Evolutionary conservation across 495 filamentous ascomycete species (phyloP), one percentile per base, ranked within the genome.

Genomic region (Annulohypoxylon nitens): DNA sequence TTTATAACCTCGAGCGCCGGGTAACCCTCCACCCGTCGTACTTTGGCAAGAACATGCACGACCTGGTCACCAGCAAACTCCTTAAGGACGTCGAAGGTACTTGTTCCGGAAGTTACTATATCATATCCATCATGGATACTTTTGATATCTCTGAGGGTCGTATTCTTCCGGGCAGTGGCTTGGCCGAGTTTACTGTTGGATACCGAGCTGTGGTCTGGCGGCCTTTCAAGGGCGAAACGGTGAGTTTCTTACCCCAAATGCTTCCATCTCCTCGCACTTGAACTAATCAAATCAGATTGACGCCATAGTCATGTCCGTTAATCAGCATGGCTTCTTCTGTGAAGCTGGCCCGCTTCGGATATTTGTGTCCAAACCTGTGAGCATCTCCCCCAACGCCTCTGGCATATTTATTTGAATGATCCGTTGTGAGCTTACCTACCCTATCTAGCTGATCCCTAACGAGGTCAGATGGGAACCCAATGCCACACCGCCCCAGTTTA

Each of bases 171-270:
- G 92, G 93, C 3, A 94, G 89, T 67, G 96, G 93, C 14, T 84
- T 94, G 57, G 96, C 97, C 20, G 93, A 98, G 79, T 99, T 97
- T 81, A 97, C 92, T 0, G 93, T 98, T 48, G 90, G 91, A 72
- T 99, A 97, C 78, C 92, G 94, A 58, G 96, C 96, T 39, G 93
- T 99, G 47, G 95, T 99, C 53, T 99, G 95, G 94, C 88, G 93
- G 75, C 96, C 96, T 9, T 99, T 98, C 86, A 93, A 93, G 77
- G 94, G 94, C 67, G 96, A 99, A 85, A 95, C 94, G 69, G 96
- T 97, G 87, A 78, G 92, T 84, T 64, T 14, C 45, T 54, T 10
- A 54, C 36, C 34, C 45, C 9, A 68, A 14, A 23, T 39, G 58
- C 18, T 20, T 20, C n/a, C n/a, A 18, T 9, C 12, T 16, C 48